Conservation (phyloP, 371 early-diverging fungal species). For the Blakeslea trispora region DNA sequence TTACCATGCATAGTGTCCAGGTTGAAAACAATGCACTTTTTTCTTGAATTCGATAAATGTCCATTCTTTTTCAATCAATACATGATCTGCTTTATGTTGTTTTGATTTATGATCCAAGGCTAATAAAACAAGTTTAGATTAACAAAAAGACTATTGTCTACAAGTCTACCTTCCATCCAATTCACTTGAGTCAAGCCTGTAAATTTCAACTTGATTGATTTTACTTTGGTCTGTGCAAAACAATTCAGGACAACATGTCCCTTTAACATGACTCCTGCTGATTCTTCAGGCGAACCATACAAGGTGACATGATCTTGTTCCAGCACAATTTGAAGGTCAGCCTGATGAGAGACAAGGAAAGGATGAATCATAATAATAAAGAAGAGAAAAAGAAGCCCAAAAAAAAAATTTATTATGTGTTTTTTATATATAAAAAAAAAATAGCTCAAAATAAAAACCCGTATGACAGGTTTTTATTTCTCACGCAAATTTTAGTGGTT, state of each 20-base stretch:
- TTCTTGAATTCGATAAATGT: conserved; percentile 17
- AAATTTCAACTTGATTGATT: conserved; percentile 29
- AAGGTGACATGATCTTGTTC: conserved; percentile 32
- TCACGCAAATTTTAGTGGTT: not conserved
- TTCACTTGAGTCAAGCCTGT: conserved; percentile 26
- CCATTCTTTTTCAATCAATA: conserved; percentile 26
- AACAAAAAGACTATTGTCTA: too few species aligned
- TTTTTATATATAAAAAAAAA: too few species aligned
- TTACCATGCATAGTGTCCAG: conserved; percentile 37
- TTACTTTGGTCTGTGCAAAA: conserved; percentile 31
- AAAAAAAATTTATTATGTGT: too few species aligned
- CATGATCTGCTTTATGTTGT: conserved; percentile 15
- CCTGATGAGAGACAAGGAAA: conserved; percentile 6
- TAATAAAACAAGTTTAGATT: too few species aligned
- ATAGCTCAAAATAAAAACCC: not conserved
- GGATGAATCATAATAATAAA: conserved; percentile 20
- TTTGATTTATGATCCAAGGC: conserved; percentile 9
- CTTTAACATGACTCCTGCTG: conserved; percentile 33
- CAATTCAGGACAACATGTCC: conserved; percentile 28
- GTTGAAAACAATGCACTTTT: conserved; percentile 22
- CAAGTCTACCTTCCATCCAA: conserved; percentile 41
- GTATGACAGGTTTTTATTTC: not conserved
- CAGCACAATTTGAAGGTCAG: conserved; percentile 32
- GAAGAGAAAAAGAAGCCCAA: too few species aligned
- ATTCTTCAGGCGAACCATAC: conserved; percentile 32